Conservation (phyloP, 2,329 filamentous ascomycete species). For the Trichoderma hamatum region DNA sequence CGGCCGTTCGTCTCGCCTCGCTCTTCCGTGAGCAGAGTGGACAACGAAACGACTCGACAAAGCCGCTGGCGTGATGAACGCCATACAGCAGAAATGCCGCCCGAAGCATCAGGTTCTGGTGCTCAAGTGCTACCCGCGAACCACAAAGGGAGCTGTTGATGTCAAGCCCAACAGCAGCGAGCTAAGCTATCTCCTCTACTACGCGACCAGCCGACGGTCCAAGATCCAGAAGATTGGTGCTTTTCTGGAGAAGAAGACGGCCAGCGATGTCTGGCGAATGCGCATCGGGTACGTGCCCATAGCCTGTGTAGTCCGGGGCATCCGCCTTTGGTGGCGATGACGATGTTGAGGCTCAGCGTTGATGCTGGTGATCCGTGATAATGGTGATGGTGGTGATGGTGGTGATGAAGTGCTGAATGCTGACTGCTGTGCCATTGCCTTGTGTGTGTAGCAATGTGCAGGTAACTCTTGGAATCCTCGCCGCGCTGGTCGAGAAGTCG, state of each 20-base stretch:
- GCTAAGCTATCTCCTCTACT: slow-evolving; percentile 95
- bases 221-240: slow-evolving; percentile 96
- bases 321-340: slow-evolving; percentile 25
- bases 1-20: slow-evolving; percentile 15
- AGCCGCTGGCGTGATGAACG: slow-evolving; percentile 54
- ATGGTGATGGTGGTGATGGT: background rate
- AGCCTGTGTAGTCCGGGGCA: slow-evolving; percentile 5
- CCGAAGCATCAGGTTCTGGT: slow-evolving; percentile 97
- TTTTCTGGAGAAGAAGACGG: slow-evolving; percentile 93
- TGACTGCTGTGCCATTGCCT: slow-evolving; percentile 18
- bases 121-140: slow-evolving; percentile 93
- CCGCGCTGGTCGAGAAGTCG: slow-evolving; percentile 89
- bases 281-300: slow-evolving; percentile 71
- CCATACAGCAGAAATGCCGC: slow-evolving; percentile 70
- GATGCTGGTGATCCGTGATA: background rate
- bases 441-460: slow-evolving; percentile 72
- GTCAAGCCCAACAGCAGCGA: slow-evolving; percentile 97
- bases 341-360: too few relatives aligned
- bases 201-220: slow-evolving; percentile 88
- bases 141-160: slow-evolving; percentile 86
- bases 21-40: slow-evolving; percentile 11
- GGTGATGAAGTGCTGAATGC: slow-evolving; percentile 1
- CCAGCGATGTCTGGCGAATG: slow-evolving; percentile 85
- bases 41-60: background rate
- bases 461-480: slow-evolving; percentile 90